Evolutionary conservation across 768 basidiomycete genomes (phyloP).

Genomic region (Boletellus emodensis): DNA sequence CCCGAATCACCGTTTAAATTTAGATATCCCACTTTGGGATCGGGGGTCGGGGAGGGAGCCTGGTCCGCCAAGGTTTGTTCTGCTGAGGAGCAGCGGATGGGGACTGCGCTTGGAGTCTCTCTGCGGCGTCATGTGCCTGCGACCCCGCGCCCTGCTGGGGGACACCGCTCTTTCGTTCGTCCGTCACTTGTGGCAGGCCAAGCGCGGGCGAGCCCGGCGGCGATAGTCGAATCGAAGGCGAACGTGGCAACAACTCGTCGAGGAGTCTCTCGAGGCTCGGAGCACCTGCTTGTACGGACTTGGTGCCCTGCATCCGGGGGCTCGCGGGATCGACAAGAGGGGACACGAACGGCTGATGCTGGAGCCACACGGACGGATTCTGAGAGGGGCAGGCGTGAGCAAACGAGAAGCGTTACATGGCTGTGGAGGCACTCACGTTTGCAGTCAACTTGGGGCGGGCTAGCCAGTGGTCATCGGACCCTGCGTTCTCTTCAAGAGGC

Average conservation of each 20-base stretch:
- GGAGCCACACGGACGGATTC: constrained; percentile 7
- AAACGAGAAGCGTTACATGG: neutral
- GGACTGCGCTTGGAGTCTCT: neutral
- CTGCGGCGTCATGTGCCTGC: neutral
- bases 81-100: constrained; percentile 1
- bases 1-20: neutral
- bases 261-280: constrained; percentile 13
- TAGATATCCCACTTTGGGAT: constrained; percentile 31
- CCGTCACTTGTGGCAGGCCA: neutral
- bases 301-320: neutral
- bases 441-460: constrained; percentile 9
- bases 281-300: neutral
- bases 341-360: constrained; percentile 12
- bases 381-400: neutral
- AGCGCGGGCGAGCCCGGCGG: constrained; percentile 14
- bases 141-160: neutral
- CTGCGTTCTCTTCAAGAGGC: neutral
- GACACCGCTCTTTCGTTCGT: neutral
- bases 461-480: constrained; percentile 10
- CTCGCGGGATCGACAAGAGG: neutral
- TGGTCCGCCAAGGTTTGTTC: constrained; percentile 21
- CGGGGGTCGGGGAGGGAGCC: constrained; percentile 28
- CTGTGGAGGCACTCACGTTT: constrained; percentile 10
- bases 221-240: constrained; percentile 19
- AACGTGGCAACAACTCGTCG: constrained; percentile 11